Conservation (phyloP, 2,329 filamentous ascomycete species). For the Xylariomycetidae sp. region DNA sequence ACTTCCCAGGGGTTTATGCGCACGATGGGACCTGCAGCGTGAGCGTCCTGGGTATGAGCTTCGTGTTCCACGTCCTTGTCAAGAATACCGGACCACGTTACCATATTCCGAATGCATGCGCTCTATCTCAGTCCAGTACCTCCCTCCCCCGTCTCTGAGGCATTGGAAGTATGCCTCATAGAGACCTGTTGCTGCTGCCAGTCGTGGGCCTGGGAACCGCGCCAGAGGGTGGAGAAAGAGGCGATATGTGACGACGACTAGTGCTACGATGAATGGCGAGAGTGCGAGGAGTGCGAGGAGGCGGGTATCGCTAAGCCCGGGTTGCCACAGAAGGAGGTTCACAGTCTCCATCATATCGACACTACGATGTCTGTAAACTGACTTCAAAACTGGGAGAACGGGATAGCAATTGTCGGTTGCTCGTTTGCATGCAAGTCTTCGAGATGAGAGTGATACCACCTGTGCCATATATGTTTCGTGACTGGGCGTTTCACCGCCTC, state of each 20-base stretch:
- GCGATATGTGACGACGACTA: conserved; percentile 11
- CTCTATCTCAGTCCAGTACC: conserved; percentile 19
- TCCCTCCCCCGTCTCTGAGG: conserved; percentile 18
- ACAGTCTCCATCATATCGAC: no score
- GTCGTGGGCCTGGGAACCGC: conserved; percentile 12
- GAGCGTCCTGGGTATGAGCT: not conserved
- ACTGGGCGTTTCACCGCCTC: no score
- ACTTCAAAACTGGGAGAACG: no score
- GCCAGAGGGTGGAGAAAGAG: conserved; percentile 16
- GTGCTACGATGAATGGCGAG: not conserved
- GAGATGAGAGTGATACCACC: no score
- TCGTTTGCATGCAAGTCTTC: no score
- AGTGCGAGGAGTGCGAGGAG: not conserved
- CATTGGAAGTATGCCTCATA: conserved; percentile 19
- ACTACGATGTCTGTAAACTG: no score
- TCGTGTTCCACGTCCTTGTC: not conserved
- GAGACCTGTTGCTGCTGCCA: conserved; percentile 17
- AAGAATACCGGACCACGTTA: conserved; percentile 4
- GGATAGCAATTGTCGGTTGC: no score
- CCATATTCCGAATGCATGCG: conserved; percentile 18
- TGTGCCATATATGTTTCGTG: no score
- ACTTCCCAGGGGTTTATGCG: conserved; percentile 17
- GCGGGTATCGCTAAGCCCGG: no score
- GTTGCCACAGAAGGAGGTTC: no score
- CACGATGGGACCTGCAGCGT: conserved; percentile 12